Percentiles rank a stretch among this genome's conserved stretches.
These are phyloP conservation scores for Cymbidium sinense DNA, from an alignment of 106 monocot species.

Conservation along the genomic window DNA sequence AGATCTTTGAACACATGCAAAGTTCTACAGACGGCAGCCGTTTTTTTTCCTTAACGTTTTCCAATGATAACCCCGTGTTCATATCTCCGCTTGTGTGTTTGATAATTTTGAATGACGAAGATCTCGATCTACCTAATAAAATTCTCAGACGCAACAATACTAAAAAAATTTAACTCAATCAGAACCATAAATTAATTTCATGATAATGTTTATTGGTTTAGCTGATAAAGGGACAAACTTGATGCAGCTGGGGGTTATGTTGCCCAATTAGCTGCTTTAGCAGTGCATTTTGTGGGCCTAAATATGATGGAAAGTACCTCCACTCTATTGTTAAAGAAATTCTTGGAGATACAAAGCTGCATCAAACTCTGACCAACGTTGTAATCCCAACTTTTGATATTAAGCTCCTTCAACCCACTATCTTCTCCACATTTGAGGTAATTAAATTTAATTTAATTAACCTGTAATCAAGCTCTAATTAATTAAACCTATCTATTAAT, in stretches of 20 bases:
- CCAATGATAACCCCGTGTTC: too few relatives aligned
- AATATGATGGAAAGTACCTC: conserved; percentile 55
- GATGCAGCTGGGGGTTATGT: conserved; percentile 9
- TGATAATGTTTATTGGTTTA: background rate
- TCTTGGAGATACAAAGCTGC: conserved; percentile 29
- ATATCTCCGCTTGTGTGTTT: too few relatives aligned
- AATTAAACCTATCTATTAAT: background rate
- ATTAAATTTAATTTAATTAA: background rate
- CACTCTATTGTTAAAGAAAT: conserved; percentile 24
- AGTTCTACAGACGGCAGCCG: too few relatives aligned
- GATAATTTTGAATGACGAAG: too few relatives aligned
- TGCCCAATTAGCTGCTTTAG: conserved; percentile 8
- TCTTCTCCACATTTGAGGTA: conserved; percentile 55
- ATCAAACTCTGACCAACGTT: conserved; percentile 44
- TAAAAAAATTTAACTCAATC: too few relatives aligned
- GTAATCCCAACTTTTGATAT: conserved; percentile 61
- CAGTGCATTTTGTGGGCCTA: conserved; percentile 24
- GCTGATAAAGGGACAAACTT: background rate
- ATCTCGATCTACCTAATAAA: too few relatives aligned
- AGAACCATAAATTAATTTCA: background rate
- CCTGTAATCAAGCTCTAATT: background rate
- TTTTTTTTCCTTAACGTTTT: too few relatives aligned
- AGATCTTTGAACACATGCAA: too few relatives aligned
- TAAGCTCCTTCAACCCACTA: conserved; percentile 46
- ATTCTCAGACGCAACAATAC: too few relatives aligned